Evolutionary conservation across 768 basidiomycete genomes (phyloP), one percentile per base, ranked within the genome.

Genomic region (Pisolithus orientalis): DNA sequence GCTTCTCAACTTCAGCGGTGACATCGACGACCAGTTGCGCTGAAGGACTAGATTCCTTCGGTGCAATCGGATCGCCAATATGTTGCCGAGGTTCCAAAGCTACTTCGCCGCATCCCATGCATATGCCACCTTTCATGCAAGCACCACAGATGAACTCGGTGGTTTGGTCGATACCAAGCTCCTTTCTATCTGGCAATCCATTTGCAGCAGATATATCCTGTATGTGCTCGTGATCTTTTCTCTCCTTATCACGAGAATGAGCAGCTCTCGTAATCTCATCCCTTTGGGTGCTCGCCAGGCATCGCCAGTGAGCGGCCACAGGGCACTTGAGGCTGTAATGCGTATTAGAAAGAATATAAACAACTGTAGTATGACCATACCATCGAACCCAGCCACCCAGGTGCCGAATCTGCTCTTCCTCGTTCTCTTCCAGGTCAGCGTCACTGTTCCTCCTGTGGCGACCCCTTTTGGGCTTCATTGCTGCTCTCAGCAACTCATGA

Each of bases 311-410:
- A 38, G 80, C 80, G 21, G 77, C 75, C 42, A 90, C 80, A 13
- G 87, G 85, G 54, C 90, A 94, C 64, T 82, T 85, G 39, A 90
- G 74, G 63, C 89, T 91, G 52, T 24, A 27, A 45, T 62, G 47
- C 24, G 39, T 8, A 32, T 65, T 8, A 64, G 45, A 39, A 53
- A 37, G 16, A 39, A 31, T 40, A 49, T 42, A 44, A 42, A 52
- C 5, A 37, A 16, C 31, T 1, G 1, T 0, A 37, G n/a, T n/a
- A 47, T 31, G 42, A 69, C 27, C 78, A 51, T 64, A 89, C 89
- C 90, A 94, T 69, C 81, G 77, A 56, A 92, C 81, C 90, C 90
- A 94, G 27, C 90, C 90, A 11, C 90, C 90, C 44, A 85, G 69
- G 6, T 65, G 63, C 11, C 55, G 68, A 9, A 82, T 68, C 45